phyloP scores from a whole-genome alignment of 805 yeast species.

The Saturnispora dispora region DNA sequence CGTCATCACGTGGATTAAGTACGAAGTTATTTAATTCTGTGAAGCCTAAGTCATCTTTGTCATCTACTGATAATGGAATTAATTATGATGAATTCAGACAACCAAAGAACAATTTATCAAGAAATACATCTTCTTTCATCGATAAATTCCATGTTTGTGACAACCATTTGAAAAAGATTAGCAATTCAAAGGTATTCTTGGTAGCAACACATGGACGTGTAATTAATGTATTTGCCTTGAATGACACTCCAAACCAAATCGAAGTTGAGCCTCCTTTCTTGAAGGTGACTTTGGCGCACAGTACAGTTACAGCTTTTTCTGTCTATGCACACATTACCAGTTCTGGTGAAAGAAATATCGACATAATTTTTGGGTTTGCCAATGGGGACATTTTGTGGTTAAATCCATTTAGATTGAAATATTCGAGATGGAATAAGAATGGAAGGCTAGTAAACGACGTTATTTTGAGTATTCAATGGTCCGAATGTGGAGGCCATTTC shows the following conservation, averaged over 20 bases:
- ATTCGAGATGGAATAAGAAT: slow-evolving; percentile 43
- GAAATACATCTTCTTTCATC: slow-evolving; percentile 29
- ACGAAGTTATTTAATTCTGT: not conserved
- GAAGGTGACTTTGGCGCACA: slow-evolving; percentile 31
- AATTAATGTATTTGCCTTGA: slow-evolving; percentile 37
- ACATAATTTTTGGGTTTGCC: slow-evolving; percentile 52
- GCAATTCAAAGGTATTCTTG: slow-evolving; percentile 26
- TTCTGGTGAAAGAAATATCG: slow-evolving; percentile 32
- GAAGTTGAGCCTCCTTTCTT: slow-evolving; percentile 38
- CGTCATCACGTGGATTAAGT: not conserved
- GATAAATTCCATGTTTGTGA: slow-evolving; percentile 26
- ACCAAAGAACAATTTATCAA: slow-evolving; percentile 26
- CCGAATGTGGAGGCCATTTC: slow-evolving; percentile 36
- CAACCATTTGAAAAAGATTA: slow-evolving; percentile 23
- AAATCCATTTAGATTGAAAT: slow-evolving; percentile 41
- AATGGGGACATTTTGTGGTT: slow-evolving; percentile 60
- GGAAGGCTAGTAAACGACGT: slow-evolving; percentile 36
- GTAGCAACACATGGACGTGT: slow-evolving; percentile 42
- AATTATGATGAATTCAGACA: slow-evolving; percentile 13
- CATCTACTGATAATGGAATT: not conserved
- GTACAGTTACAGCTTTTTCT: slow-evolving; percentile 34
- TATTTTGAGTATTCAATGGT: slow-evolving; percentile 41
- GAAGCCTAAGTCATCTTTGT: not conserved
- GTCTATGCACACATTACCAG: slow-evolving; percentile 22
- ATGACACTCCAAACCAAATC: slow-evolving; percentile 29